Conservation (phyloP, 2,329 filamentous ascomycete species). For the Biscogniauxia marginata region DNA sequence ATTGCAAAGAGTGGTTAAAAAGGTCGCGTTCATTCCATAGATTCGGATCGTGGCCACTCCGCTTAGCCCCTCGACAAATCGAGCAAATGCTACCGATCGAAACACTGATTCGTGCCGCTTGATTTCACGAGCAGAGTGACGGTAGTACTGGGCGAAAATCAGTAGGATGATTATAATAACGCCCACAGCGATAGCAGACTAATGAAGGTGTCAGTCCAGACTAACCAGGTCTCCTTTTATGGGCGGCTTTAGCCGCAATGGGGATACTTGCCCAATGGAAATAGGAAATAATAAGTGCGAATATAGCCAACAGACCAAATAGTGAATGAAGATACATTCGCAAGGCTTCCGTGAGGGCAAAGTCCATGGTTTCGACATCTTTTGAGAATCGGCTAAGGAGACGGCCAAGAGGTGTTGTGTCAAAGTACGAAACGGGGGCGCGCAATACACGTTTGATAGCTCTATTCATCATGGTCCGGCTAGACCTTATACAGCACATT, state of each 20-base stretch:
- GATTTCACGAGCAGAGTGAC: slow-evolving; percentile 64
- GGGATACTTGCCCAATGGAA: slow-evolving; percentile 52
- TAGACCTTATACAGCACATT: slow-evolving; percentile 58
- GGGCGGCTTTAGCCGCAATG: neutral
- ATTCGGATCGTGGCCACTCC: slow-evolving; percentile 63
- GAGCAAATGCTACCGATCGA: slow-evolving; percentile 63
- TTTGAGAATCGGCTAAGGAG: slow-evolving; percentile 70
- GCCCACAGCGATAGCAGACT: slow-evolving; percentile 60
- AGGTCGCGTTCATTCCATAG: slow-evolving; percentile 60
- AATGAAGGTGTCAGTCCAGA: neutral
- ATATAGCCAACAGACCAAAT: slow-evolving; percentile 60
- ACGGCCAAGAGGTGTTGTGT: slow-evolving; percentile 67
- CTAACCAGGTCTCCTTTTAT: neutral
- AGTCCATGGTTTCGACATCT: slow-evolving; percentile 69
- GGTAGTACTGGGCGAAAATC: slow-evolving; percentile 63
- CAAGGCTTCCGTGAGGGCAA: slow-evolving; percentile 63
- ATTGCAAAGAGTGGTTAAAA: slow-evolving; percentile 49
- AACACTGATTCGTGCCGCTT: slow-evolving; percentile 66
- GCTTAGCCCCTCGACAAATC: slow-evolving; percentile 63
- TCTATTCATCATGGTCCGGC: slow-evolving; percentile 60
- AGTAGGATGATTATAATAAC: slow-evolving; percentile 60
- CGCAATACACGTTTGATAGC: slow-evolving; percentile 50
- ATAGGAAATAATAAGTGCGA: slow-evolving; percentile 63
- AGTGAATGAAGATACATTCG: slow-evolving; percentile 65
- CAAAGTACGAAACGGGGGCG: slow-evolving; percentile 58